Evolutionary conservation across 345 rosid genomes (phyloP), one percentile per base, ranked within the genome.

Genomic region (Pseudoturritis turrita): DNA sequence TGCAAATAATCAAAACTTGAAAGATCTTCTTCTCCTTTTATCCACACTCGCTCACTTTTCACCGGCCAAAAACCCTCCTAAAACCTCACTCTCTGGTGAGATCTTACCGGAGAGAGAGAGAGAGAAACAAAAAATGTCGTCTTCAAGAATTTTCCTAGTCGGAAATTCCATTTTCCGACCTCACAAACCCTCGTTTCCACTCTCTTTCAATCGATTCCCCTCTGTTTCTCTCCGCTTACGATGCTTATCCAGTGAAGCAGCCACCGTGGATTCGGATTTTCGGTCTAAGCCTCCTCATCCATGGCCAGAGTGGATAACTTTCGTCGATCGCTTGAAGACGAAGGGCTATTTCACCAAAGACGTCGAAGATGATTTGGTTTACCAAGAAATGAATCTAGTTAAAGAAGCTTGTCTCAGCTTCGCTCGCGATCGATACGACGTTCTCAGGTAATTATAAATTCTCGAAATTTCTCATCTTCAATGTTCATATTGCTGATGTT

Each of bases 241-340:
- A 65, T 52, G 49, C 72, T 68, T 73, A 81, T 70, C 78, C 53
- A 35, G 59, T 28, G 41, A 59, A 0, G 59, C 31, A 54, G 39
- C 68, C 15, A 35, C 78, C 10, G 31, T 43, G 5, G 29, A 44
- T 12, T 31, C 62, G 3, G 65, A 64, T 35, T 10, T 46, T 3
- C 43, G 3, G 28, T 59, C 78, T 68, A 3, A 44, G 8, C 52
- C 56, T 57, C 81, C 71, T 4, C 97, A 94, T 60, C 98, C 96
- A 8, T 91, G 98, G 97, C 86, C 93, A 0, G 98, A 90, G 79
- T 92, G 96, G 98, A 83, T 88, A 11, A 70, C 39, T 59, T 92
- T 92, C 75, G 83, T 92, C 12, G 90, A 92, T 80, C 65, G 78
- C n/a, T 82, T 92, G 76, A 90, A 80, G 79, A 67, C 80, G 37